phyloP scores from a whole-genome alignment of 768 basidiomycete genomes.

The Lyophyllum shimeji region DNA sequence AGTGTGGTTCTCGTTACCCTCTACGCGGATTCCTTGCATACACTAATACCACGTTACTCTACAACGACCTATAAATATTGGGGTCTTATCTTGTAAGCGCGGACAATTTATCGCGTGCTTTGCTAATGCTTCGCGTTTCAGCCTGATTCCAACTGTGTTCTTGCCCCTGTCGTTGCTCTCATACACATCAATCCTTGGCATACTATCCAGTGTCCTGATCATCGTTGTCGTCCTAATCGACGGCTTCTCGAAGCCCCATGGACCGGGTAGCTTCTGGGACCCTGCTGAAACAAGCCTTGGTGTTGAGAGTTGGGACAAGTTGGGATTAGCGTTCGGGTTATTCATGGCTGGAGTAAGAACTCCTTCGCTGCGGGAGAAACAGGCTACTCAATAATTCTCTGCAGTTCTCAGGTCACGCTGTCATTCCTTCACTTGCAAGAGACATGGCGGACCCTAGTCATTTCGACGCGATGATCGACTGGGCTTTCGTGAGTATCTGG shows the following conservation, averaged over 20 bases:
- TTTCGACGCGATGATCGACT: slow-evolving; percentile 82
- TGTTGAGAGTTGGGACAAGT: slow-evolving; percentile 49
- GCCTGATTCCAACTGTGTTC: slow-evolving; percentile 82
- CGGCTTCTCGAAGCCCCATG: slow-evolving; percentile 67
- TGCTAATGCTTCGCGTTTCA: slow-evolving; percentile 25
- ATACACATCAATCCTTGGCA: slow-evolving; percentile 84
- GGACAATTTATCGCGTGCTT: not conserved
- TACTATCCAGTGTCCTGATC: slow-evolving; percentile 74
- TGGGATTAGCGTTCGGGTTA: slow-evolving; percentile 84
- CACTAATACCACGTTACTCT: slow-evolving; percentile 66
- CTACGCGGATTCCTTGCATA: slow-evolving; percentile 83
- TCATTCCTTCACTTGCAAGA: slow-evolving; percentile 84
- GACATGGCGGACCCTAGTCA: slow-evolving; percentile 86
- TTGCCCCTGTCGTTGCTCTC: slow-evolving; percentile 86
- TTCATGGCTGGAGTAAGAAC: slow-evolving; percentile 84
- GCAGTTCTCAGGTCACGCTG: slow-evolving; percentile 89
- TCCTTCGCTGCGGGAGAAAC: not conserved
- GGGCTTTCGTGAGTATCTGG: slow-evolving; percentile 69
- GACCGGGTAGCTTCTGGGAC: slow-evolving; percentile 80
- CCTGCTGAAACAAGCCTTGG: slow-evolving; percentile 69
- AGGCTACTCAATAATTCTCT: not conserved
- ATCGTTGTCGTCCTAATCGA: slow-evolving; percentile 79
- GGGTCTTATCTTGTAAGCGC: slow-evolving; percentile 66
- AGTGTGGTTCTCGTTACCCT: slow-evolving; percentile 89
- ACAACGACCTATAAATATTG: slow-evolving; percentile 73